phyloP scores from a whole-genome alignment of 1,139 yeast genomes.

The Saccharomyces hybrid region DNA sequence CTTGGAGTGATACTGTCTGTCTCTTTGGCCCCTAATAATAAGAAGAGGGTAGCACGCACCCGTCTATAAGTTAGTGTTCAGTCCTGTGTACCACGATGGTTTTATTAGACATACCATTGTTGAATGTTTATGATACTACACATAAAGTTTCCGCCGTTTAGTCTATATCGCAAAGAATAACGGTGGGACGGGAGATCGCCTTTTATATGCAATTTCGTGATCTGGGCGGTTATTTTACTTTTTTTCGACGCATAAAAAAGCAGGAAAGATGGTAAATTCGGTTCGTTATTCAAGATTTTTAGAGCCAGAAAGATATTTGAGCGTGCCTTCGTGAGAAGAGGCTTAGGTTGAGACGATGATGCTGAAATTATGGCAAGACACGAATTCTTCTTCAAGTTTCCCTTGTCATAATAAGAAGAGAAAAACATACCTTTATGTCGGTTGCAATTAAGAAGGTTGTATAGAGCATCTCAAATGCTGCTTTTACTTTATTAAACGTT shows the following conservation, averaged over 20 bases:
- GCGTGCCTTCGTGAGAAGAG: not conserved
- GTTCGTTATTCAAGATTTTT: not conserved
- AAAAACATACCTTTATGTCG: not conserved
- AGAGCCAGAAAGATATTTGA: not conserved
- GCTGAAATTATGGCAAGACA: not conserved
- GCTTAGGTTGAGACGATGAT: not conserved
- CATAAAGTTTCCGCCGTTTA: no score
- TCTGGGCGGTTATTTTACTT: not conserved
- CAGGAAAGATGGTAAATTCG: not conserved
- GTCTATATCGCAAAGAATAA: not conserved
- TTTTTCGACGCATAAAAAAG: not conserved
- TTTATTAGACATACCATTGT: not conserved
- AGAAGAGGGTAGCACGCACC: not conserved
- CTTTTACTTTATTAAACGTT: not conserved
- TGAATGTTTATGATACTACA: not conserved
- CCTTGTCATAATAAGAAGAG: not conserved
- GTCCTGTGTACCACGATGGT: not conserved
- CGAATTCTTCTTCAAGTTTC: not conserved
- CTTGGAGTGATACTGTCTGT: conserved; percentile 31
- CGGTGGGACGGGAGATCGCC: not conserved
- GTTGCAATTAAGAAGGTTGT: not conserved
- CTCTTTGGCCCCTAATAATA: conserved; percentile 21
- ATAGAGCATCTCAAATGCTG: not conserved
- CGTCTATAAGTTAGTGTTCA: not conserved
- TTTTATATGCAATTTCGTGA: not conserved